These are phyloP conservation scores for Endocalyx cinctus DNA, from an alignment of 2,329 filamentous ascomycete species.

Conservation along the genomic window DNA sequence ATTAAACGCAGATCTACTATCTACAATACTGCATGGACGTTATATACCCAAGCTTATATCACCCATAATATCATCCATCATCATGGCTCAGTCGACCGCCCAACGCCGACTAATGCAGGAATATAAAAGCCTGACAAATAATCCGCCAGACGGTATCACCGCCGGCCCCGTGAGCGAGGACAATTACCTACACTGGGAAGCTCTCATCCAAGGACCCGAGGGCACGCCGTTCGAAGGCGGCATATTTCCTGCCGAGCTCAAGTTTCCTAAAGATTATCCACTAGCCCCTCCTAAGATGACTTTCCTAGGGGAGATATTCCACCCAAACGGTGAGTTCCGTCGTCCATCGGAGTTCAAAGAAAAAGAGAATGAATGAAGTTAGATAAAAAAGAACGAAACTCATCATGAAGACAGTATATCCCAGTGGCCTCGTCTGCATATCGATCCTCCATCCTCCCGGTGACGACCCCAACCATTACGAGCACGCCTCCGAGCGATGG, in stretches of 20 bases:
- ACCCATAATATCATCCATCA: too few relatives aligned
- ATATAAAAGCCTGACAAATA: constrained; percentile 89
- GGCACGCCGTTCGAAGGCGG: constrained; percentile 95
- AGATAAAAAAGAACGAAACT: too few relatives aligned
- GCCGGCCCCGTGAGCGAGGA: constrained; percentile 91
- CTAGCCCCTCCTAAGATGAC: constrained; percentile 93
- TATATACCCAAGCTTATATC: too few relatives aligned
- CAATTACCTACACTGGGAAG: constrained; percentile 95
- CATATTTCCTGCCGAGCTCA: constrained; percentile 90
- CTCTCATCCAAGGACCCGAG: constrained; percentile 89
- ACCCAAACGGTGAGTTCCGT: constrained; percentile 80
- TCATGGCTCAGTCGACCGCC: constrained; percentile 58
- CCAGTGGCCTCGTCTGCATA: constrained; percentile 89
- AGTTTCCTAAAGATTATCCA: constrained; percentile 96
- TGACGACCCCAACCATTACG: constrained; percentile 97
- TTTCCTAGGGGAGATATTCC: constrained; percentile 90
- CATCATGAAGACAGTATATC: too few relatives aligned
- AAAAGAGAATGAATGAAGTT: too few relatives aligned
- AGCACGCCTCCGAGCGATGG: constrained; percentile 93
- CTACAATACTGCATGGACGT: too few relatives aligned
- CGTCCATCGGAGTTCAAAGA: too few relatives aligned
- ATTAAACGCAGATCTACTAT: too few relatives aligned
- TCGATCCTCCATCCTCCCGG: constrained; percentile 96
- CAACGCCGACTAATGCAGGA: constrained; percentile 88
- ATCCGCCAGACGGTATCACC: constrained; percentile 95